These are phyloP conservation scores for Ganoderma sinense DNA, from an alignment of 1,284 basidiomycete genomes.

Conservation along the genomic window DNA sequence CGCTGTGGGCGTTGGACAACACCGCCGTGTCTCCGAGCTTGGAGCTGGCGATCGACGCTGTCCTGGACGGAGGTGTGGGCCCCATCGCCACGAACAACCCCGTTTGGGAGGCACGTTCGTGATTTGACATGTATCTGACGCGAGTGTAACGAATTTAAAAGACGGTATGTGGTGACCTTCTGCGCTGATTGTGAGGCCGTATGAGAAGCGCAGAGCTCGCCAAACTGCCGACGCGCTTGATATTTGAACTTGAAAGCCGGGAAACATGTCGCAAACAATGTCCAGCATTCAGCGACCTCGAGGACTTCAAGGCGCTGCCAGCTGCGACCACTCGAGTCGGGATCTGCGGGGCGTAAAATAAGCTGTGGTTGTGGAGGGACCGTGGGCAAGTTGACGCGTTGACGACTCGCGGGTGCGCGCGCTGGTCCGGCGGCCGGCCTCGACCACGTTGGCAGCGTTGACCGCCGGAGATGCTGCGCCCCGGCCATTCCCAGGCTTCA, in stretches of 20 bases:
- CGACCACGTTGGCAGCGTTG: not conserved
- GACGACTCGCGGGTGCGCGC: no score
- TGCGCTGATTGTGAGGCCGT: not conserved
- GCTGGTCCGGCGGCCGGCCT: not conserved
- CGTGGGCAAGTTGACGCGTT: no score
- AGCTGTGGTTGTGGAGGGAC: no score
- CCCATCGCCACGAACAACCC: slow-evolving; percentile 66
- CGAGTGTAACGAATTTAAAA: not conserved
- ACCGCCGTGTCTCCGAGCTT: slow-evolving; percentile 59
- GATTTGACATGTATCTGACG: not conserved
- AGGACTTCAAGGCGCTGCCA: no score
- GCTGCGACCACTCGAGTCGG: no score
- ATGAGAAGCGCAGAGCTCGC: not conserved
- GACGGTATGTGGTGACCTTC: not conserved
- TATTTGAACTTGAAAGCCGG: no score
- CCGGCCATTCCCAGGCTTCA: not conserved
- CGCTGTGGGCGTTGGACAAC: slow-evolving; percentile 71
- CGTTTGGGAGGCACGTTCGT: slow-evolving; percentile 45
- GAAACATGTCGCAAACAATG: no score
- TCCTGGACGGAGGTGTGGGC: slow-evolving; percentile 73
- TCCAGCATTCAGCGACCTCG: no score
- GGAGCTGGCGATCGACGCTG: slow-evolving; percentile 60
- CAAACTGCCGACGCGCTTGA: no score
- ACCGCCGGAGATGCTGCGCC: not conserved
- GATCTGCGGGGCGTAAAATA: no score